Evolutionary conservation across 2,329 filamentous ascomycete genomes (phyloP).

Genomic region (Ophiognomonia clavigignenti-juglandacearum): DNA sequence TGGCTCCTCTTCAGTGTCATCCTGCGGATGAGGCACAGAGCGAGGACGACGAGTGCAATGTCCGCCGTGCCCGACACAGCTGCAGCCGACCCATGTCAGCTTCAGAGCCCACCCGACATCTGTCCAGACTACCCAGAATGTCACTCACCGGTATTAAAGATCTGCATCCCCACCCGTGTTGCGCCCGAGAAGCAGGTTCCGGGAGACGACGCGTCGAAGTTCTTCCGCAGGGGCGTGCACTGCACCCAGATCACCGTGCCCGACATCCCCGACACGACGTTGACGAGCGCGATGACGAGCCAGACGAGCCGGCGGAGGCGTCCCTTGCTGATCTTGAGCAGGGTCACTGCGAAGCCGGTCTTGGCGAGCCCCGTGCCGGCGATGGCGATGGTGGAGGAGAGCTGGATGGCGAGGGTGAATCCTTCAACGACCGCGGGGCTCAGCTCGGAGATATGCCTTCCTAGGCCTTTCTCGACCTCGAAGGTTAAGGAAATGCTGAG

Average conservation of each 20-base stretch:
- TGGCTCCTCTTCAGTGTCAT: background rate
- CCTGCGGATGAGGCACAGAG: conserved; percentile 1
- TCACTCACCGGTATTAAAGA: conserved; percentile 5
- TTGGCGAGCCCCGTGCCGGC: background rate
- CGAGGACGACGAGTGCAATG: background rate
- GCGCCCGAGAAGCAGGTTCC: background rate
- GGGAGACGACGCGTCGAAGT: background rate
- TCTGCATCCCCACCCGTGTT: background rate
- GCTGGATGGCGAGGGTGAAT: background rate
- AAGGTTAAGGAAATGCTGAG: background rate
- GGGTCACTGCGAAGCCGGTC: conserved; percentile 2
- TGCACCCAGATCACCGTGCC: conserved; percentile 3
- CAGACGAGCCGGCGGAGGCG: conserved; percentile 1
- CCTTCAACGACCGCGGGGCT: background rate
- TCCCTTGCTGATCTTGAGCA: background rate
- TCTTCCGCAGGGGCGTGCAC: conserved; percentile 6
- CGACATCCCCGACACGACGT: conserved; percentile 1
- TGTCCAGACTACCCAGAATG: no score
- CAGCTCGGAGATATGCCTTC: conserved; percentile 3
- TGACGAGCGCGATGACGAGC: background rate
- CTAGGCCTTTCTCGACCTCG: background rate
- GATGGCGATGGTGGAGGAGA: background rate
- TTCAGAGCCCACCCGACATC: no score
- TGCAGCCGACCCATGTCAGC: no score
- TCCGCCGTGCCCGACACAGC: conserved; percentile 1